These are phyloP conservation scores for Zymoseptoria passerinii DNA, from an alignment of 2,329 filamentous ascomycete genomes.

Conservation along the genomic window DNA sequence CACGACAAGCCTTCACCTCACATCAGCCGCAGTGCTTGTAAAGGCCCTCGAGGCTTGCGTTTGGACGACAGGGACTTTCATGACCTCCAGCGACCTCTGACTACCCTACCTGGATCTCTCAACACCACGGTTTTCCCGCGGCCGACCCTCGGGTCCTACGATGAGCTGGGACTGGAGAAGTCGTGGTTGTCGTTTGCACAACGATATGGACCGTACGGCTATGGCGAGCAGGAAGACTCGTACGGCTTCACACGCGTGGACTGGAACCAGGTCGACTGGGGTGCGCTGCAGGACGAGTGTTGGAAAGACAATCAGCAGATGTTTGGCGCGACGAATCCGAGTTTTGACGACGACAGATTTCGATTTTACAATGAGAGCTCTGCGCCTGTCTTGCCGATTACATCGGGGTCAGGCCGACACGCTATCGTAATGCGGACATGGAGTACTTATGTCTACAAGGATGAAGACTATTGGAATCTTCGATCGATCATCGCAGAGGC, in stretches of 20 bases:
- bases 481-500: slow-evolving; percentile 37
- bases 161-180: slow-evolving; percentile 32
- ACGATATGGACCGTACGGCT: slow-evolving; percentile 47
- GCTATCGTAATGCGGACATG: slow-evolving; percentile 37
- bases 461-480: slow-evolving; percentile 36
- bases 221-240: slow-evolving; percentile 41
- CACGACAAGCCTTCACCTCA: not conserved
- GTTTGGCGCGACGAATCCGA: not conserved
- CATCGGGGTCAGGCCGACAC: slow-evolving; percentile 26
- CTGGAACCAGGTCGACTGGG: slow-evolving; percentile 62
- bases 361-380: not conserved
- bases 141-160: slow-evolving; percentile 12
- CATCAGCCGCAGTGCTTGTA: not conserved
- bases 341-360: not conserved
- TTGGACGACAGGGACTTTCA: not conserved
- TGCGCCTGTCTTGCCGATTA: not conserved
- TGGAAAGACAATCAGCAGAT: slow-evolving; percentile 21
- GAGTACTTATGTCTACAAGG: slow-evolving; percentile 36
- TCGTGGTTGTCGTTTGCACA: slow-evolving; percentile 54
- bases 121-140: not conserved
- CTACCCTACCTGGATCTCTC: not conserved
- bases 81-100: not conserved
- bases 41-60: not conserved
- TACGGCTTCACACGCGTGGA: slow-evolving; percentile 36
- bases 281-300: slow-evolving; percentile 57